Evolutionary conservation across 2,329 filamentous ascomycete species (phyloP).

Genomic region (Leptographium wingfieldii): DNA sequence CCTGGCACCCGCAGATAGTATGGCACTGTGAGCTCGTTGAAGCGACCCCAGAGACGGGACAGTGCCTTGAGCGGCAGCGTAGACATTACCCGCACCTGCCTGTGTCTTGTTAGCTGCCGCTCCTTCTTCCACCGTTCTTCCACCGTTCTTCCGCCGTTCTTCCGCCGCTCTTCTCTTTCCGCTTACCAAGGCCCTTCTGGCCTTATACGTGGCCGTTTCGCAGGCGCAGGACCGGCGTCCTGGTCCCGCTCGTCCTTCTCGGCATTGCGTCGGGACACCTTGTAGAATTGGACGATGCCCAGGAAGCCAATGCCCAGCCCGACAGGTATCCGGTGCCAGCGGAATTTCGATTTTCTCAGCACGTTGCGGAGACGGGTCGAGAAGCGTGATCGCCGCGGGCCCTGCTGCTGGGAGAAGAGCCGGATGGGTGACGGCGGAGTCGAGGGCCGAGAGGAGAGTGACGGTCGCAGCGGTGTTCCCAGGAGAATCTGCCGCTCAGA

Average conservation of each 20-base stretch:
- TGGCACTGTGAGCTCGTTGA: conserved; percentile 81
- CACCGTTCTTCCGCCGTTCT: background rate
- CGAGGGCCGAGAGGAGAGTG: conserved; percentile 3
- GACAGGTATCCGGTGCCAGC: conserved; percentile 86
- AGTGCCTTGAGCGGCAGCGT: conserved; percentile 83
- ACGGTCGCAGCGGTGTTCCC: background rate
- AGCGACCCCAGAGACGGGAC: conserved; percentile 77
- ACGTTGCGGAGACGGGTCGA: conserved; percentile 38
- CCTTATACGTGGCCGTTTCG: conserved; percentile 49
- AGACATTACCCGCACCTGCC: conserved; percentile 87
- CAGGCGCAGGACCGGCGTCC: conserved; percentile 25
- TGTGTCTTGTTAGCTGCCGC: conserved; percentile 13
- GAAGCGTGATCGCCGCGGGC: conserved; percentile 35
- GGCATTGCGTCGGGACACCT: conserved; percentile 47
- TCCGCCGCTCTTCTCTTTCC: background rate
- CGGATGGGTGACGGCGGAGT: conserved; percentile 13
- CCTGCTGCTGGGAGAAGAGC: conserved; percentile 28
- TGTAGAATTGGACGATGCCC: conserved; percentile 73
- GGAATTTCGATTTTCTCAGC: conserved; percentile 43
- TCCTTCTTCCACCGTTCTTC: background rate
- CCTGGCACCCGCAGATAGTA: conserved; percentile 80
- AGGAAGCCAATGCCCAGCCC: conserved; percentile 76
- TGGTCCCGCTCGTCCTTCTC: conserved; percentile 31
- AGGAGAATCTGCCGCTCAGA: conserved; percentile 13
- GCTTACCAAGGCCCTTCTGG: conserved; percentile 72